phyloP scores from a whole-genome alignment of 768 basidiomycete genomes.

The Ramaria sp. region DNA sequence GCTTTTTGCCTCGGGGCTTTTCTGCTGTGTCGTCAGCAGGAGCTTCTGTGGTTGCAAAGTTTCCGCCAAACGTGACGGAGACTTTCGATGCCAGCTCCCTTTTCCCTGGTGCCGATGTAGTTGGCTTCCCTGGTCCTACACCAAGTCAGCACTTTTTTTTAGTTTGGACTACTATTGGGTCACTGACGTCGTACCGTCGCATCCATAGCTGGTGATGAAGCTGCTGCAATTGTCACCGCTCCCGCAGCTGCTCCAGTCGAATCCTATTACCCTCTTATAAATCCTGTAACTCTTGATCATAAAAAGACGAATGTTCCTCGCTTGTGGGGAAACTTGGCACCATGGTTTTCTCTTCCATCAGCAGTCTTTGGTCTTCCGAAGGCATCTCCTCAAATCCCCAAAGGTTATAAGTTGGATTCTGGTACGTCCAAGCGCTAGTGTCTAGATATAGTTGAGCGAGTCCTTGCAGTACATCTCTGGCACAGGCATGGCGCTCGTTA shows the following conservation, averaged over 20 bases:
- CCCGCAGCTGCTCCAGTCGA: constrained; percentile 57
- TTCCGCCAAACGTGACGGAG: constrained; percentile 26
- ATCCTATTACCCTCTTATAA: constrained; percentile 31
- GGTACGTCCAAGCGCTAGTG: no score
- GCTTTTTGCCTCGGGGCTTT: neutral
- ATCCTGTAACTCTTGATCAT: constrained; percentile 25
- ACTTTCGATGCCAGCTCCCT: constrained; percentile 19
- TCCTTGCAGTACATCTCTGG: constrained; percentile 23
- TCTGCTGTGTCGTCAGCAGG: constrained; percentile 32
- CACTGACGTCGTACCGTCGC: constrained; percentile 8
- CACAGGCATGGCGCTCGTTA: constrained; percentile 34
- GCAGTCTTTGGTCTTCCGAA: constrained; percentile 34
- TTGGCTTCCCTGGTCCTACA: constrained; percentile 39
- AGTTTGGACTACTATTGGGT: neutral
- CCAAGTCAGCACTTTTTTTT: constrained; percentile 25
- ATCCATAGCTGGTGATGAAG: constrained; percentile 47
- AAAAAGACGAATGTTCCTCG: constrained; percentile 34
- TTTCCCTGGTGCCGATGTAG: constrained; percentile 31
- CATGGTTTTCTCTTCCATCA: constrained; percentile 39
- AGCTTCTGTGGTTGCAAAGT: constrained; percentile 28
- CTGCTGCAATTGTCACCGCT: constrained; percentile 60
- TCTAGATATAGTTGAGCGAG: no score
- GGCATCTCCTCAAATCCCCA: constrained; percentile 34
- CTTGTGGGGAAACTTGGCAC: constrained; percentile 38
- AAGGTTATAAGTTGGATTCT: constrained; percentile 32